Evolutionary conservation across 805 yeast species (phyloP).

Genomic region (Wickerhamomyces chambardii): DNA sequence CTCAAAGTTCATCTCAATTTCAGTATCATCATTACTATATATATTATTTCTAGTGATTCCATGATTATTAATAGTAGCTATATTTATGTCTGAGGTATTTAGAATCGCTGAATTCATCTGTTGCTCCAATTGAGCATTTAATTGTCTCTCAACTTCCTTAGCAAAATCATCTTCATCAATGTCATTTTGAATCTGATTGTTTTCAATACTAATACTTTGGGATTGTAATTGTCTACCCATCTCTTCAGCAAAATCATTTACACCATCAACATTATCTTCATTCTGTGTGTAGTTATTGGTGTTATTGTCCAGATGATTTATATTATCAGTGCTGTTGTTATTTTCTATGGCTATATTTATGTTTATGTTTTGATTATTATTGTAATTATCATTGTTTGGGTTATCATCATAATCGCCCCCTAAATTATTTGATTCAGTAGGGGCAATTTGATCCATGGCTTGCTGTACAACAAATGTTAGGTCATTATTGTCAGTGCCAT

Average conservation of each 20-base stretch:
- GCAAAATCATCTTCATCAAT: conserved; percentile 12
- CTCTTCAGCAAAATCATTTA: conserved; percentile 10
- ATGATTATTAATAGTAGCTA: too few species aligned
- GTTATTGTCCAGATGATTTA: background rate
- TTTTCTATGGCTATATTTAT: too few species aligned
- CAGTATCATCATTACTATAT: too few species aligned
- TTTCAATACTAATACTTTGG: conserved; percentile 2
- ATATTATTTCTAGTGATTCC: too few species aligned
- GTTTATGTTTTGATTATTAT: too few species aligned
- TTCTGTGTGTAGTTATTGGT: conserved; percentile 1
- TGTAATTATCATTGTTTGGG: background rate
- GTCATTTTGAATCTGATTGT: background rate
- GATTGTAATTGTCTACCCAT: conserved; percentile 15
- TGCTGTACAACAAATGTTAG: conserved; percentile 29
- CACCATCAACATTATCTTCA: background rate
- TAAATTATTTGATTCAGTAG: conserved; percentile 5
- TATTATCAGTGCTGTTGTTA: conserved; percentile 2
- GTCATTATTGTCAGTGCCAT: conserved; percentile 19
- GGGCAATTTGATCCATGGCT: conserved; percentile 21
- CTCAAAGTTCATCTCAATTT: too few species aligned
- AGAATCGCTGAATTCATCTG: too few species aligned
- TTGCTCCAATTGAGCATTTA: conserved; percentile 13
- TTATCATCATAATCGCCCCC: background rate
- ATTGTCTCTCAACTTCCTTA: conserved; percentile 14
- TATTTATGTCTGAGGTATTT: too few species aligned